Evolutionary conservation across 495 filamentous ascomycete genomes (phyloP).

Genomic region (Annulohypoxylon moriforme): DNA sequence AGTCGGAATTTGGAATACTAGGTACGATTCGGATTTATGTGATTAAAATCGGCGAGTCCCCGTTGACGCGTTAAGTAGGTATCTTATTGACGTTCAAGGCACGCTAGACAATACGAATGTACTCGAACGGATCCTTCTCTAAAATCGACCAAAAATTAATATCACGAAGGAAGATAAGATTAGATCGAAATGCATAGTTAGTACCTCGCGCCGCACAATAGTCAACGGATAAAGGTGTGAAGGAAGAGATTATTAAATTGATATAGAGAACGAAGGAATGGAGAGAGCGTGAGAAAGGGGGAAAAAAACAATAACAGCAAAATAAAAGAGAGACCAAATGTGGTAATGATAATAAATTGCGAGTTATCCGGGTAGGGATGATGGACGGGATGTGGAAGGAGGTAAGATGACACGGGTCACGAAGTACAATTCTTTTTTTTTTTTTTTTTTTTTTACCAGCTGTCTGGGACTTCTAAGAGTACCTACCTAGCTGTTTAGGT

Average conservation of each 20-base stretch:
- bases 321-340: conserved; percentile 21
- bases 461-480: conserved; percentile 4
- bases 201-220: background rate
- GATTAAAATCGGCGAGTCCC: background rate
- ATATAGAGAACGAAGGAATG: background rate
- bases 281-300: background rate
- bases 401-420: conserved; percentile 44
- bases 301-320: background rate
- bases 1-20: too few relatives aligned
- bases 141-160: conserved; percentile 5
- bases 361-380: conserved; percentile 13
- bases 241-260: conserved; percentile 15
- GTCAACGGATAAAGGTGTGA: conserved; percentile 7
- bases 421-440: conserved; percentile 20
- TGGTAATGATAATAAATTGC: conserved; percentile 30
- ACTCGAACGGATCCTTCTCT: background rate
- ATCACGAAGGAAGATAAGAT: conserved; percentile 5
- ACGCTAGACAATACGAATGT: background rate
- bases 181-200: background rate
- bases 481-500: background rate
- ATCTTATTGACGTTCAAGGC: background rate
- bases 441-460: conserved; percentile 2
- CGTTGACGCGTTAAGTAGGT: conserved; percentile 9
- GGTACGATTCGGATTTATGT: background rate
- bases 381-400: background rate